Evolutionary conservation across 2,329 filamentous ascomycete genomes (phyloP).

Genomic region (Colletotrichum tofieldiae): DNA sequence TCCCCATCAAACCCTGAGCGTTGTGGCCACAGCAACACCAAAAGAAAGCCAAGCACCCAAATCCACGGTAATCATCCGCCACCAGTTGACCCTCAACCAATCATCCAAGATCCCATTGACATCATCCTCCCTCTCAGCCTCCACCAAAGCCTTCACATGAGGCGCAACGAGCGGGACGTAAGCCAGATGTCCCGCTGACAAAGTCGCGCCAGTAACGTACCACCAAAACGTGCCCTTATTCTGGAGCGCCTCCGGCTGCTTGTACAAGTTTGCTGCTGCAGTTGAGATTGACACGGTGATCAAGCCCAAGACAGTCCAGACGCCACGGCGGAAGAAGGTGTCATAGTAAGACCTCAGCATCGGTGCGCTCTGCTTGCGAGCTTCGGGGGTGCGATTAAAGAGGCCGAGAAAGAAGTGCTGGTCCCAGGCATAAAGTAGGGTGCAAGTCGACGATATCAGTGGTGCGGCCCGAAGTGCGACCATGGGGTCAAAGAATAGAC

Average conservation of each 20-base stretch:
- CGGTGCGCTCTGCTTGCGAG: slow-evolving; percentile 24
- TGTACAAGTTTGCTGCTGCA: not conserved
- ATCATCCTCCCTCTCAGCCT: not conserved
- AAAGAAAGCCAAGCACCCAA: slow-evolving; percentile 25
- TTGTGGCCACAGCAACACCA: not conserved
- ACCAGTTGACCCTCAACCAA: slow-evolving; percentile 16
- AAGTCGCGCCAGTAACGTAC: slow-evolving; percentile 50
- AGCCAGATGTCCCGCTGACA: slow-evolving; percentile 51
- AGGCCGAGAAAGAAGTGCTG: slow-evolving; percentile 43
- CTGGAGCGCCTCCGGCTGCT: not conserved
- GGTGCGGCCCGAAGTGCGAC: slow-evolving; percentile 49
- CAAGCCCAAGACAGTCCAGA: slow-evolving; percentile 30
- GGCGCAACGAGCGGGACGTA: slow-evolving; percentile 48
- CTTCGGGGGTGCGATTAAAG: slow-evolving; percentile 35
- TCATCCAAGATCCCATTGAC: not conserved
- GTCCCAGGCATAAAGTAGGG: slow-evolving; percentile 49
- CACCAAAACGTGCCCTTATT: slow-evolving; percentile 45
- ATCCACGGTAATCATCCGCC: slow-evolving; percentile 13
- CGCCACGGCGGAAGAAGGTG: slow-evolving; percentile 45
- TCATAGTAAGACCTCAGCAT: slow-evolving; percentile 49
- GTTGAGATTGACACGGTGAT: slow-evolving; percentile 1
- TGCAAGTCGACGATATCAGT: slow-evolving; percentile 50
- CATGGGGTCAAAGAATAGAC: slow-evolving; percentile 43
- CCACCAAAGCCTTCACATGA: not conserved
- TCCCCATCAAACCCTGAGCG: not conserved